Base-by-base conservation (phyloP, 1,284 basidiomycete species). In the Thecaphora frezii region DNA sequence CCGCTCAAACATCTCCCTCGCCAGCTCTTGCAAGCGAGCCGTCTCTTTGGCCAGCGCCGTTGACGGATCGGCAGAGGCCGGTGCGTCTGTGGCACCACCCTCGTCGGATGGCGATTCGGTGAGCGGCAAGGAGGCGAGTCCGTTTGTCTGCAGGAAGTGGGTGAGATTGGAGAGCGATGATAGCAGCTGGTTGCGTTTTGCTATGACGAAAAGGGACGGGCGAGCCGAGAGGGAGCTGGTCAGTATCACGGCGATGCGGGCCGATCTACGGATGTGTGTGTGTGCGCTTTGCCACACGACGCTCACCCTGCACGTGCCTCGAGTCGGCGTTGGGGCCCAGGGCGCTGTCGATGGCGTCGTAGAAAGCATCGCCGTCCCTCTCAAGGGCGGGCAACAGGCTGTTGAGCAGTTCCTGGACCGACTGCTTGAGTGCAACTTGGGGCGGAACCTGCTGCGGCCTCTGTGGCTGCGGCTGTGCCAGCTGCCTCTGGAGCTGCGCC, bases 1-100 rank as follows among this genome's bases (percentile, higher is more conserved):
- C 13, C 55, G 51, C 14, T 54, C 52, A 42, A 59, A 66, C 13
- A 66, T 46, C 8, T 61, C 43, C 37, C 48, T 58, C 3, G 63
- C 58, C n/a, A 52, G 51, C 5, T 38, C 38, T 41, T 65, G 62
- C 12, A 65, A 28, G 1, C 10, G 14, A 2, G 22, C 24, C 13
- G 55, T 54, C 5, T 59, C 38, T 2, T 42, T 4, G 13, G 49
- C 41, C 4, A 60, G 46, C 13, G 39, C 14, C 19, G 8, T 16
- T 3, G 19, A 3, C 5, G 39, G 22, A 21, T 36, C 16, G 33
- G 7, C 8, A 30, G 28, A 14, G 28, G 28, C 7, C 14, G 28
- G 7, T 30, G 28, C 8, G 8, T 30, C 28, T 7, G 28, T 7
- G 7, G 28, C 28, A 30, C 14, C 28, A 14, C 14, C 14, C 14